These are phyloP conservation scores for Colletotrichum lentis DNA, from an alignment of 2,329 filamentous ascomycete species.

Conservation along the genomic window DNA sequence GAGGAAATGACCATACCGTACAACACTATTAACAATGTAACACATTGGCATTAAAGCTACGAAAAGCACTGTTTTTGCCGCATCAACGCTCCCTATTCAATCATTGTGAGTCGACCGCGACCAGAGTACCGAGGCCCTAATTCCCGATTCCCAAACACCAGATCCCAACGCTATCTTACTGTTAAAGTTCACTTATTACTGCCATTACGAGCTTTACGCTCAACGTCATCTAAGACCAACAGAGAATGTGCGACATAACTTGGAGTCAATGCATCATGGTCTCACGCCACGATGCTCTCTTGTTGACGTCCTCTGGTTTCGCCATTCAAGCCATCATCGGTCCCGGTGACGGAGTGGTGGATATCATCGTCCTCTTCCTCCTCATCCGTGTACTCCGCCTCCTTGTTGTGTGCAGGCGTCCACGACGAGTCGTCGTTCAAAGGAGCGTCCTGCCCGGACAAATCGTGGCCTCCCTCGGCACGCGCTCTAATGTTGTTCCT, in stretches of 20 bases:
- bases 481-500: constrained; percentile 74
- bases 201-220: constrained; percentile 11
- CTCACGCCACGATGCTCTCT: constrained; percentile 58
- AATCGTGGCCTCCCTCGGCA: constrained; percentile 75
- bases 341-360: constrained; percentile 59
- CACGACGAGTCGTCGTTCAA: constrained; percentile 83
- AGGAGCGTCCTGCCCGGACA: constrained; percentile 82
- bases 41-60: constrained; percentile 18
- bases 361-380: constrained; percentile 70
- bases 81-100: neutral
- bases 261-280: neutral
- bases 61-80: constrained; percentile 8
- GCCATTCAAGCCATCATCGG: constrained; percentile 61
- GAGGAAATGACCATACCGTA: neutral
- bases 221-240: neutral
- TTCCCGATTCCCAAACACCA: constrained; percentile 29
- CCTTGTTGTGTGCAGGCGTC: constrained; percentile 75
- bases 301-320: constrained; percentile 66
- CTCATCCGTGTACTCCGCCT: constrained; percentile 67
- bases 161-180: constrained; percentile 9
- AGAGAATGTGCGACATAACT: neutral
- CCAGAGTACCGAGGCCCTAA: constrained; percentile 23
- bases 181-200: constrained; percentile 1
- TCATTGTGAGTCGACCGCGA: constrained; percentile 18
- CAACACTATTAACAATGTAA: neutral